Conservation (phyloP, 805 yeast genomes). For the Zygoascus flipseniorum region DNA sequence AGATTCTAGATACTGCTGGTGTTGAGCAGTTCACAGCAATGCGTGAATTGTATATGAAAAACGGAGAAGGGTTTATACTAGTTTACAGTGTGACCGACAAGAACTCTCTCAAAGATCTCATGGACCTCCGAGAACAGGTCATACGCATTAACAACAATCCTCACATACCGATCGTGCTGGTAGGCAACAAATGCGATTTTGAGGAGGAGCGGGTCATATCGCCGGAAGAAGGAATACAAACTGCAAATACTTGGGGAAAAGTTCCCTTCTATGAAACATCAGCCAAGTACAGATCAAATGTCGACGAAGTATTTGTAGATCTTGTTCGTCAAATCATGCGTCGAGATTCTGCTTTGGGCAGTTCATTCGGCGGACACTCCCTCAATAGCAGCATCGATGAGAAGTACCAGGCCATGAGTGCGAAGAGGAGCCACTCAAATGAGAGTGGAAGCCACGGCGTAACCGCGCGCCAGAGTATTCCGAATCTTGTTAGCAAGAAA, state of each 20-base stretch:
- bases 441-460: background rate
- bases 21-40: constrained; percentile 93
- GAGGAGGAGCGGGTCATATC: constrained; percentile 63
- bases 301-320: constrained; percentile 83
- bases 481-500: background rate
- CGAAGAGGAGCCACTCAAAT: background rate
- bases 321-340: constrained; percentile 84
- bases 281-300: constrained; percentile 84
- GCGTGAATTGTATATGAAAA: constrained; percentile 63
- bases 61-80: constrained; percentile 82
- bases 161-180: constrained; percentile 79
- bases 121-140: constrained; percentile 76
- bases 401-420: background rate
- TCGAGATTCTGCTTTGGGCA: constrained; percentile 39
- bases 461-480: background rate
- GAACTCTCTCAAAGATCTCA: constrained; percentile 66
- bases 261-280: constrained; percentile 91
- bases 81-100: constrained; percentile 79
- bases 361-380: constrained; percentile 3
- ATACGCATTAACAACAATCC: constrained; percentile 66
- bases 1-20: constrained; percentile 88
- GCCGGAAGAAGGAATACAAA: constrained; percentile 74
- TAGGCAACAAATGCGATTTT: constrained; percentile 88
- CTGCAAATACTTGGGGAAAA: constrained; percentile 78
- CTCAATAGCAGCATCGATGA: constrained; percentile 5